phyloP scores from a whole-genome alignment of 257 asterid genomes.

The Linderniella brevidens region DNA sequence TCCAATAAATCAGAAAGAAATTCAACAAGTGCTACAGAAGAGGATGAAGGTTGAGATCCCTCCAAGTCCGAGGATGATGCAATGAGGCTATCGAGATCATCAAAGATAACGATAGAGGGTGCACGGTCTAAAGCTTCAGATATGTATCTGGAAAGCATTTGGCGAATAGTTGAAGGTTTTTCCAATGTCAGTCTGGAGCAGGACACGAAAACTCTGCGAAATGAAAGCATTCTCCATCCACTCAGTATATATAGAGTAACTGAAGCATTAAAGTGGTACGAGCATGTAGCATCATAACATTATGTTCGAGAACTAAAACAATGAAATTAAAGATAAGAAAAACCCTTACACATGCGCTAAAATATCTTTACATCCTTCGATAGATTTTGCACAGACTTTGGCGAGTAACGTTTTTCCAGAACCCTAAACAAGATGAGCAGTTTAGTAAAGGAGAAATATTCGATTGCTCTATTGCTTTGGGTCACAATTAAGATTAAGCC shows the following conservation, averaged over 20 bases:
- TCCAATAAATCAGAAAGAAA: slow-evolving; percentile 74
- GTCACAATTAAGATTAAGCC: background rate
- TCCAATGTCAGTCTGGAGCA: slow-evolving; percentile 77
- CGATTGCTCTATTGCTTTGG: background rate
- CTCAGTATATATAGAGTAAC: slow-evolving; percentile 1
- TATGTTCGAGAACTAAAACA: slow-evolving; percentile 7
- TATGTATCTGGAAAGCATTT: slow-evolving; percentile 43
- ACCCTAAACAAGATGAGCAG: slow-evolving; percentile 22
- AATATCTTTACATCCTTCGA: slow-evolving; percentile 53
- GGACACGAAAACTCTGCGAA: slow-evolving; percentile 47
- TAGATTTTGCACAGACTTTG: slow-evolving; percentile 49
- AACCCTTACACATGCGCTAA: slow-evolving; percentile 63
- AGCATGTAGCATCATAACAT: slow-evolving; percentile 8
- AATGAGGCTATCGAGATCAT: slow-evolving; percentile 87
- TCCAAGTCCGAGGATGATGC: slow-evolving; percentile 61
- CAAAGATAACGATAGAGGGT: slow-evolving; percentile 79
- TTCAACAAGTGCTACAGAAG: slow-evolving; percentile 48
- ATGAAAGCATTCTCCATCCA: slow-evolving; percentile 11
- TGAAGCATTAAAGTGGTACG: no score
- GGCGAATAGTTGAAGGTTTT: slow-evolving; percentile 62
- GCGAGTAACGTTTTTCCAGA: slow-evolving; percentile 88
- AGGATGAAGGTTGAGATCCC: slow-evolving; percentile 60
- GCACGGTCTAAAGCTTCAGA: slow-evolving; percentile 80
- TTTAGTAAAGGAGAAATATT: background rate
- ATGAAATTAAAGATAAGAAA: slow-evolving; percentile 6